Evolutionary conservation across 1,139 yeast genomes (phyloP), one percentile per base, ranked within the genome.

Genomic region (Blastobotrys raffinosifermentans): DNA sequence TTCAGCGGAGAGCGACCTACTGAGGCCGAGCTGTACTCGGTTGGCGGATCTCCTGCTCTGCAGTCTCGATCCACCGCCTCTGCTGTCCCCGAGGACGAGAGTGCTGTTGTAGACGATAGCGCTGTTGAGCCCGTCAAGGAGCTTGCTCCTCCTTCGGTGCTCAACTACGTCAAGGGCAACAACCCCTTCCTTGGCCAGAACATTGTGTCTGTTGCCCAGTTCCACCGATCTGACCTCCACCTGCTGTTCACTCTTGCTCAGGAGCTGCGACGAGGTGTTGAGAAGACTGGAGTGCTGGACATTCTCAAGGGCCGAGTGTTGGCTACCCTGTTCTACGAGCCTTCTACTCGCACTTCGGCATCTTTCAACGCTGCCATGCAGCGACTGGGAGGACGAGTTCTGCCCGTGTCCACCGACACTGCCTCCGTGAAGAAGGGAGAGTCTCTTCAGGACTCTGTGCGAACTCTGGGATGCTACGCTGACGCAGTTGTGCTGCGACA

Each of bases 331-430:
- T 93, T 93, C 70, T 93, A 87, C 63, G 99, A 93, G 69, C 98
- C 99, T 53, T 86, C 96, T 8, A 93, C 99, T 32, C 77, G 99
- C 66, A 93, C 99, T 21, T 77, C 94, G 13, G 79, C 96, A 17
- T 89, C 97, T 2, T 93, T 93, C 61, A 95, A 93, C 63, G 96
- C 96, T 53, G 99, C 99, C 45, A 93, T 93, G 98, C 97, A 93
- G 72, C 83, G 99, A 70, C 74, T 93, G 55, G 99, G 99, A 63
- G 99, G 99, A 60, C 80, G 95, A 64, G 96, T 89, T 50, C 84
- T 93, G 51, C 76, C 94, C 38, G 82, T 93, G 48, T 73, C 85
- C 48, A 83, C 93, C 43, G 77, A 75, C 44, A 73, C 91, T 31
- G 87, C 97, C 15, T 86, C 96, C 19, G 95, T 89, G 38, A 85